phyloP scores from a whole-genome alignment of 805 yeast genomes.

The Barnettozyma sucrosica region DNA sequence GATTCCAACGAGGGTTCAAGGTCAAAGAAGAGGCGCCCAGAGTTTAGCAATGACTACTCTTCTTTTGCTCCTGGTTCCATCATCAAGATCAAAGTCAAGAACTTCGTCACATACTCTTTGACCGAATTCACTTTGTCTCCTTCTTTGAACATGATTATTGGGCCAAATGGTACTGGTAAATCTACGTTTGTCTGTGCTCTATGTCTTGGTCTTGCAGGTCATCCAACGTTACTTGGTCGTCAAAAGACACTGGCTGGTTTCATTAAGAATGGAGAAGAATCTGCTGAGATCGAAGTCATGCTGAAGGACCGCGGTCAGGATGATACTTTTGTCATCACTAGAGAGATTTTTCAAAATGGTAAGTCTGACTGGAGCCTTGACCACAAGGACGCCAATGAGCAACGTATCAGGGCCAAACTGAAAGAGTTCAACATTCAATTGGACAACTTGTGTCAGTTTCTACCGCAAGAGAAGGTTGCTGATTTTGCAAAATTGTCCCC shows the following conservation, averaged over 20 bases:
- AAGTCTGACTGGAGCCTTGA: constrained; percentile 53
- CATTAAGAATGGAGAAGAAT: constrained; percentile 58
- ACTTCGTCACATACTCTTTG: constrained; percentile 65
- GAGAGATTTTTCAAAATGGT: constrained; percentile 29
- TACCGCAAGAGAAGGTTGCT: constrained; percentile 94
- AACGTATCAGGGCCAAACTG: constrained; percentile 39
- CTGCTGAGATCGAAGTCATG: constrained; percentile 31
- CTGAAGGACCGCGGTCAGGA: constrained; percentile 33
- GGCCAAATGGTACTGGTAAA: constrained; percentile 96
- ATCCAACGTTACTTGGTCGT: constrained; percentile 66
- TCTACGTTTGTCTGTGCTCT: constrained; percentile 90
- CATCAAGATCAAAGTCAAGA: constrained; percentile 48
- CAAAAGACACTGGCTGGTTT: constrained; percentile 55
- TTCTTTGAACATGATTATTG: constrained; percentile 82
- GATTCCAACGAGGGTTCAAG: background rate
- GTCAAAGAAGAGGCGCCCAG: constrained; percentile 4
- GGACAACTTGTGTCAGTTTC: constrained; percentile 86
- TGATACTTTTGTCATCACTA: constrained; percentile 33
- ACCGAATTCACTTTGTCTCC: constrained; percentile 79
- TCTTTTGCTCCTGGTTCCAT: constrained; percentile 41
- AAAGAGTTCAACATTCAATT: constrained; percentile 66
- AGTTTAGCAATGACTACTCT: background rate
- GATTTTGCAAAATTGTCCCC: constrained; percentile 82
- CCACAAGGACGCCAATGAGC: constrained; percentile 35
- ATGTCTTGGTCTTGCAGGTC: constrained; percentile 83